Base-by-base conservation (phyloP, 176 grass and related monocot species). In the Miscanthus lutarioriparius region DNA sequence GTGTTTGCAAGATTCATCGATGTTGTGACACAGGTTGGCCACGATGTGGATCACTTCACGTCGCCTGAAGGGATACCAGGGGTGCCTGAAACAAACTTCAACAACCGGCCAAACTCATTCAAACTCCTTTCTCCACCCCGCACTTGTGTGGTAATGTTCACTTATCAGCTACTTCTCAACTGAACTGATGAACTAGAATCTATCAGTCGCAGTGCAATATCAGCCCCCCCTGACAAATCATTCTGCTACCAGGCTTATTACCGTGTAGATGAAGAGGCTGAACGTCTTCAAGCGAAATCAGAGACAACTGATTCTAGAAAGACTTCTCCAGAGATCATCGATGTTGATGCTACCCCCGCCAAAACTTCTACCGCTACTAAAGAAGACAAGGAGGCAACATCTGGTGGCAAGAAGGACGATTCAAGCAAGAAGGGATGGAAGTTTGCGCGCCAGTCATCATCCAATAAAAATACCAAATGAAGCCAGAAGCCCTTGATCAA, bases 61-160 rank as follows among this genome's bases (percentile, higher is more conserved):
- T 80, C 79, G 23, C 89, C 96, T 83, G 96, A 98, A 88, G 96
- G 93, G 80, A 62, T 91, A 47, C 96, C 93, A n/a, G 96, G 96
- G 70, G 86, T 78, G 37, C 91, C 93, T 10, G 96, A 98, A 84
- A 96, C 93, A 43, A 98, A 98, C 78, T 98, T 98, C 48, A 94
- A 98, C 81, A 98, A 91, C 70, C 96, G 96, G 65, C 96, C 96
- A 22, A 96, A 98, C 86, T 98, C 96, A 16, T 98, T 98, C 84
- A 90, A 86, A 92, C 67, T 98, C 38, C 86, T 98, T n/a, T 98
- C 93, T 38, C 96, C 96, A 32, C 72, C 96, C 49, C 91, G 78
- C 13, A 96, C 93, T 43, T 98, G 96, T 92, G 96, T 91, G 96
- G 96, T 98, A 95, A 86, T 86, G 69, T 73, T 70, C 23, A 74